Percentiles rank a stretch among this genome's conserved stretches.
These are phyloP conservation scores for Cryptomeria japonica DNA, from an alignment of 75 land plant genomes.

Conservation along the genomic window DNA sequence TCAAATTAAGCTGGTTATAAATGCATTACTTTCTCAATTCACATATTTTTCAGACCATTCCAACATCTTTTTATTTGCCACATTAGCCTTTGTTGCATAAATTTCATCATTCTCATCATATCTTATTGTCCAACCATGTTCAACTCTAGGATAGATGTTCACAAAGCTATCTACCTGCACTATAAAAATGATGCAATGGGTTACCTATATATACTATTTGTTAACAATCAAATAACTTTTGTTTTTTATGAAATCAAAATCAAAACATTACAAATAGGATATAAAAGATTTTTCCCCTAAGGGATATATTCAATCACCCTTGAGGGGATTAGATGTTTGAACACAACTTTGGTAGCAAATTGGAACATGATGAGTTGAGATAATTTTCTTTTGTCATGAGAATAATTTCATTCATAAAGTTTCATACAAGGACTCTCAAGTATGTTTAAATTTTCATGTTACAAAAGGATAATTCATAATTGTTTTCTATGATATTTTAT, in stretches of 20 bases:
- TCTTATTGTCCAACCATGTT: constrained; percentile 55
- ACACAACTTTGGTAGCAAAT: not conserved
- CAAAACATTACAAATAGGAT: not conserved
- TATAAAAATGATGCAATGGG: not conserved
- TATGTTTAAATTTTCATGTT: not conserved
- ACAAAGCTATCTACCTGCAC: constrained; percentile 43
- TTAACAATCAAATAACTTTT: not conserved
- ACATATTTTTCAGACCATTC: constrained; percentile 31
- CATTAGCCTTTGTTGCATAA: constrained; percentile 34
- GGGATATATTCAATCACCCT: not conserved
- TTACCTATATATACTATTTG: not conserved
- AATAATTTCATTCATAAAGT: too few species aligned
- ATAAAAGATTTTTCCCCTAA: not conserved
- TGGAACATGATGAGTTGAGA: too few species aligned
- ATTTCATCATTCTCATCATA: constrained; percentile 28
- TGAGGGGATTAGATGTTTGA: not conserved
- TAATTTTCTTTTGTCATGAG: too few species aligned
- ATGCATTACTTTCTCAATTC: not conserved
- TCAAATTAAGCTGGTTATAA: too few species aligned
- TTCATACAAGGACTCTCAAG: not conserved
- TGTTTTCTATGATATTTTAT: too few species aligned
- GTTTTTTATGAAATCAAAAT: not conserved
- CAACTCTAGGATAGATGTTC: constrained; percentile 35
- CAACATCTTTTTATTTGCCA: constrained; percentile 40
- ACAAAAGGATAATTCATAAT: too few species aligned